Evolutionary conservation across 2,329 filamentous ascomycete genomes (phyloP).

Genomic region (Aureobasidium sp.): DNA sequence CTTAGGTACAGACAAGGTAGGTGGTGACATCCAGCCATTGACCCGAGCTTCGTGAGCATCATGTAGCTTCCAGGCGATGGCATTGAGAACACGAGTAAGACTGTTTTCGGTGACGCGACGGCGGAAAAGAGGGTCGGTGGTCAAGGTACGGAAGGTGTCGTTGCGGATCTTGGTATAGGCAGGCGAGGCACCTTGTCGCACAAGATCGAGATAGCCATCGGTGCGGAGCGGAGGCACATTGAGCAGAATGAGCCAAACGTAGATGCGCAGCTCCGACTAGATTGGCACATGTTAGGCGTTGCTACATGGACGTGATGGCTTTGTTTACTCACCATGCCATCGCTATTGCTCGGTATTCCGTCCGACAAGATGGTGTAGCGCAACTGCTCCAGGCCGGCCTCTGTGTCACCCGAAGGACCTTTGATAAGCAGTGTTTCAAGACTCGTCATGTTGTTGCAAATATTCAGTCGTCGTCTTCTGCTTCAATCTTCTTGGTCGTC

Average conservation of each 20-base stretch:
- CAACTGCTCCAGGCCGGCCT: constrained; percentile 58
- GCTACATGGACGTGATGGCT: background rate
- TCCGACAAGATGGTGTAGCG: constrained; percentile 66
- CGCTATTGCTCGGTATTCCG: constrained; percentile 66
- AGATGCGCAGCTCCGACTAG: constrained; percentile 85
- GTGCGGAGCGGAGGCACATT: constrained; percentile 78
- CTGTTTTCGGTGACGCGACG: constrained; percentile 92
- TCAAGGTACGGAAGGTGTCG: constrained; percentile 93
- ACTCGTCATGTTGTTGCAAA: constrained; percentile 20
- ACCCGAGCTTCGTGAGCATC: constrained; percentile 59
- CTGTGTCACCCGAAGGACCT: constrained; percentile 64
- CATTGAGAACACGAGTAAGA: constrained; percentile 87
- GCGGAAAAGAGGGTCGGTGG: constrained; percentile 94
- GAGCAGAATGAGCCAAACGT: constrained; percentile 91
- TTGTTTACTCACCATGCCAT: constrained; percentile 60
- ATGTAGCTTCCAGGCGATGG: constrained; percentile 86
- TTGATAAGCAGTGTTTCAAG: constrained; percentile 75
- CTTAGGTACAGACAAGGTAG: constrained; percentile 39
- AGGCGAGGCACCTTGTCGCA: constrained; percentile 87
- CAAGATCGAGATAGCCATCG: constrained; percentile 78
- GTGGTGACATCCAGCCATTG: constrained; percentile 42
- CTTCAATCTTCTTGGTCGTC: no score
- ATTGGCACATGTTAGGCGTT: background rate
- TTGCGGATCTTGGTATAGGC: constrained; percentile 97
- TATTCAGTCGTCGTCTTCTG: background rate